phyloP scores from a whole-genome alignment of 257 asterid genomes.

The Solanum microdontum region DNA sequence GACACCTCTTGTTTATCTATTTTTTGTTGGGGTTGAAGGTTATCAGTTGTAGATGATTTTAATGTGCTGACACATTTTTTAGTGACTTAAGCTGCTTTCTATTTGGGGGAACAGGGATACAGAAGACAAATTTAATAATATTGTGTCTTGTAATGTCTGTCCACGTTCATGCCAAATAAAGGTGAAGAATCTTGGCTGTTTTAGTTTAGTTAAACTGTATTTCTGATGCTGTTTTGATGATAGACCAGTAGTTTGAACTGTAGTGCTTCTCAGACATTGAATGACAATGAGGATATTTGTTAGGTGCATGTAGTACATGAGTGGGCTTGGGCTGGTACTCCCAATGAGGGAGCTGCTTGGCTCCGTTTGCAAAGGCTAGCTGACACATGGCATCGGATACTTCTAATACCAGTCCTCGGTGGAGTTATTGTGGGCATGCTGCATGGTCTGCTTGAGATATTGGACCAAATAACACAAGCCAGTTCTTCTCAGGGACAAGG shows the following conservation, averaged over 20 bases:
- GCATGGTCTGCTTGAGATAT: slow-evolving; percentile 86
- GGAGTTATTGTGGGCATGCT: slow-evolving; percentile 95
- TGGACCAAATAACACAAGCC: slow-evolving; percentile 70
- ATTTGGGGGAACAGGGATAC: neutral
- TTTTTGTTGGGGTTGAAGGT: neutral
- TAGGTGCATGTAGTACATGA: slow-evolving; percentile 90
- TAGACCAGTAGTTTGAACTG: neutral
- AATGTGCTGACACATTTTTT: neutral
- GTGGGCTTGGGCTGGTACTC: slow-evolving; percentile 99
- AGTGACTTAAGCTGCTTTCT: neutral
- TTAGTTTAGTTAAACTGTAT: neutral
- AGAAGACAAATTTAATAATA: neutral
- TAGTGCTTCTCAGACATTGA: neutral
- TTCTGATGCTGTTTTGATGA: neutral
- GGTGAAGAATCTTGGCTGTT: neutral
- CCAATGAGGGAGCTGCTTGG: slow-evolving; percentile 97
- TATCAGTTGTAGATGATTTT: neutral
- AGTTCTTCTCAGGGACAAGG: slow-evolving; percentile 75
- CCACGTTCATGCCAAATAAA: neutral
- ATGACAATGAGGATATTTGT: slow-evolving; percentile 1
- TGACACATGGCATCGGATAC: slow-evolving; percentile 95
- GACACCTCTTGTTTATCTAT: neutral
- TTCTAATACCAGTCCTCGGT: slow-evolving; percentile 80
- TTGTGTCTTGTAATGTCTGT: neutral
- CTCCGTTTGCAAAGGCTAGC: slow-evolving; percentile 79